Percentiles rank a stretch among this genome's conserved stretches.
These are phyloP conservation scores for Alternaria ventricosa DNA, from an alignment of 2,329 filamentous ascomycete species.

Conservation along the genomic window DNA sequence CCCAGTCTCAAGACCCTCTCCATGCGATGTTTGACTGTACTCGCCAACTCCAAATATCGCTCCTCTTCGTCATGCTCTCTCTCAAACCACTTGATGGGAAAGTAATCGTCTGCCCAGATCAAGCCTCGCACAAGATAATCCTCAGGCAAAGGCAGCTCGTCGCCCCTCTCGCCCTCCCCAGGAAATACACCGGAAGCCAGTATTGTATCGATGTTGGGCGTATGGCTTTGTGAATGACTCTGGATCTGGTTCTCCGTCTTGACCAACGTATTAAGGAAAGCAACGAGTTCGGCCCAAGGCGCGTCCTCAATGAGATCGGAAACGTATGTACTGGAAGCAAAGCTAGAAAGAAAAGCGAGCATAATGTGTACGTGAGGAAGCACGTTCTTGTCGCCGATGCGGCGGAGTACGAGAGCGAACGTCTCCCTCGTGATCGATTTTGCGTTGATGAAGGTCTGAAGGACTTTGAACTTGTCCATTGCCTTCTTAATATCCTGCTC, in stretches of 20 bases:
- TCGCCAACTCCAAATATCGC: conserved; percentile 66
- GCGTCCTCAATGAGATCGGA: conserved; percentile 43
- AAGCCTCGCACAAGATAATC: conserved; percentile 72
- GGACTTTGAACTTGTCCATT: conserved; percentile 8
- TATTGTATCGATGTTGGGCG: conserved; percentile 41
- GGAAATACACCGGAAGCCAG: conserved; percentile 55
- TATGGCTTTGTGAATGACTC: conserved; percentile 3
- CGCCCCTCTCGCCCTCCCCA: conserved; percentile 40
- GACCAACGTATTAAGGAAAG: conserved; percentile 62
- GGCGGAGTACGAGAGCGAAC: conserved; percentile 57
- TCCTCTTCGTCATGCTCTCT: conserved; percentile 71
- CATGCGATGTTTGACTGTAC: conserved; percentile 63
- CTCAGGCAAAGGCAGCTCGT: conserved; percentile 67
- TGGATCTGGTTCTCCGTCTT: conserved; percentile 39
- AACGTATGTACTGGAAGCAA: conserved; percentile 47
- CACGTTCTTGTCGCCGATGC: conserved; percentile 64
- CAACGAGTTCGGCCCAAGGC: conserved; percentile 62
- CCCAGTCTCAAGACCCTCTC: conserved; percentile 67
- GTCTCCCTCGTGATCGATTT: conserved; percentile 54
- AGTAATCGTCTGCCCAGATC: conserved; percentile 65
- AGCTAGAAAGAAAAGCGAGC: conserved; percentile 64
- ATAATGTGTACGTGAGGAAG: conserved; percentile 69
- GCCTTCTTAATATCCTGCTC: background rate
- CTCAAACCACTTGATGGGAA: conserved; percentile 66
- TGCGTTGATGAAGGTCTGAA: conserved; percentile 42